These are phyloP conservation scores for Aristolochia contorta DNA, from an alignment of 164 flowering plant genomes.

Conservation along the genomic window DNA sequence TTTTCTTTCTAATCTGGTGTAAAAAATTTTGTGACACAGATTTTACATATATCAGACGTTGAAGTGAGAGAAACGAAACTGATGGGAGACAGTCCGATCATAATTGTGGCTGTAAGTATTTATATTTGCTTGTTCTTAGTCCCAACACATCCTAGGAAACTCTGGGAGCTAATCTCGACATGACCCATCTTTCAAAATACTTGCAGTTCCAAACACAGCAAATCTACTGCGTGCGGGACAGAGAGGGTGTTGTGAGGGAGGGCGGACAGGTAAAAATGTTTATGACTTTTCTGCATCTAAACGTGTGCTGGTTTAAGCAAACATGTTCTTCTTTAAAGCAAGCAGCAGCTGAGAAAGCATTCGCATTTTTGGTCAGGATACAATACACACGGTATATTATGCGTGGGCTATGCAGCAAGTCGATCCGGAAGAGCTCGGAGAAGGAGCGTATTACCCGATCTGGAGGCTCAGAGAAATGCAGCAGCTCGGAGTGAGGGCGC, in stretches of 20 bases:
- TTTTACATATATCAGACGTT: constrained; percentile 80
- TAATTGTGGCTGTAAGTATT: constrained; percentile 62
- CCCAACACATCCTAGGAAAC: neutral
- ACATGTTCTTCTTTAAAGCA: no score
- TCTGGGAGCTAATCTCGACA: neutral
- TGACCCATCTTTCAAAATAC: neutral
- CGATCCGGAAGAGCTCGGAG: constrained; percentile 64
- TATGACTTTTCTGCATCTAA: neutral
- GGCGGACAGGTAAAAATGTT: constrained; percentile 63
- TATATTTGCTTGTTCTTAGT: neutral
- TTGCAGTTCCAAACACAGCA: constrained; percentile 95
- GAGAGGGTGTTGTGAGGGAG: constrained; percentile 58
- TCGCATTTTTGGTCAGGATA: constrained; percentile 39
- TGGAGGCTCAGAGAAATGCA: constrained; percentile 94
- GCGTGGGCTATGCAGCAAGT: constrained; percentile 92
- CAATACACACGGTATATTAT: constrained; percentile 77
- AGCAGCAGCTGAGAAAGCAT: no score
- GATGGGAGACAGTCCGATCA: constrained; percentile 77
- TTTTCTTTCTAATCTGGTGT: neutral
- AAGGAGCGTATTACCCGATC: constrained; percentile 55
- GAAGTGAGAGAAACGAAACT: constrained; percentile 81
- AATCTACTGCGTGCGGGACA: constrained; percentile 76
- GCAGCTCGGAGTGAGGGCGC: constrained; percentile 66
- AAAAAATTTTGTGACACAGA: constrained; percentile 35
- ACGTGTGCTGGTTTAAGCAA: no score